Evolutionary conservation across 2,329 filamentous ascomycete genomes (phyloP).

Genomic region (Didymella segeticola): DNA sequence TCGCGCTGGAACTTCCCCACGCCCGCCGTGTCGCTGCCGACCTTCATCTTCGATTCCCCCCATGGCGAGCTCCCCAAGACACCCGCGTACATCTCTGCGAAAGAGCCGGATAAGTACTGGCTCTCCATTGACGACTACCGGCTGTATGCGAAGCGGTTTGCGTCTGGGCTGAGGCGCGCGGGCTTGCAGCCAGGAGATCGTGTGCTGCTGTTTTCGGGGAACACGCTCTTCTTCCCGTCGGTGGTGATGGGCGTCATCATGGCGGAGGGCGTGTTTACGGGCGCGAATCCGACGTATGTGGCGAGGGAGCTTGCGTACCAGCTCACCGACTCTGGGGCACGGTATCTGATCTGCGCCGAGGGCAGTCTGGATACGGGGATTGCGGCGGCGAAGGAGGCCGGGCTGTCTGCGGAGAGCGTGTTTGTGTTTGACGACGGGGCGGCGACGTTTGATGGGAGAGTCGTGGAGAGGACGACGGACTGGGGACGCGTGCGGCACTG

Average conservation of each 20-base stretch:
- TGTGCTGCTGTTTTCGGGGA: constrained; percentile 75
- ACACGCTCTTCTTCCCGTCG: constrained; percentile 74
- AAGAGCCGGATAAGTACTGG: constrained; percentile 69
- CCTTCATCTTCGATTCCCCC: constrained; percentile 60
- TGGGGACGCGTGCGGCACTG: constrained; percentile 63
- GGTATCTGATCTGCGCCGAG: constrained; percentile 70
- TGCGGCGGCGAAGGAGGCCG: constrained; percentile 67
- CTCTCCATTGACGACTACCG: constrained; percentile 71
- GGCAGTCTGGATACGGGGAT: constrained; percentile 67
- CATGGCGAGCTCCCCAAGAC: constrained; percentile 54
- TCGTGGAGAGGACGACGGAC: constrained; percentile 42
- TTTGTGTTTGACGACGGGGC: constrained; percentile 69
- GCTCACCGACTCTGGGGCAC: constrained; percentile 72
- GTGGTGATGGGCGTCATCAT: constrained; percentile 76
- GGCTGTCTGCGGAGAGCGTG: constrained; percentile 62
- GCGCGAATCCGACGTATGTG: constrained; percentile 73
- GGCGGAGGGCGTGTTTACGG: constrained; percentile 79
- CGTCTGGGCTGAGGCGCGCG: constrained; percentile 67
- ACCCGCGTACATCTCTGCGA: constrained; percentile 67
- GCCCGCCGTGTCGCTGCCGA: constrained; percentile 54
- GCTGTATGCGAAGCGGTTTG: constrained; percentile 74
- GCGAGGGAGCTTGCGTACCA: constrained; percentile 77
- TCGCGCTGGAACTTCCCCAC: constrained; percentile 58
- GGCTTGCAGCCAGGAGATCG: constrained; percentile 72
- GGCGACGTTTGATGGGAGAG: constrained; percentile 54